Conservation (phyloP, 2,329 filamentous ascomycete genomes). For the Zopfia rhizophila region DNA sequence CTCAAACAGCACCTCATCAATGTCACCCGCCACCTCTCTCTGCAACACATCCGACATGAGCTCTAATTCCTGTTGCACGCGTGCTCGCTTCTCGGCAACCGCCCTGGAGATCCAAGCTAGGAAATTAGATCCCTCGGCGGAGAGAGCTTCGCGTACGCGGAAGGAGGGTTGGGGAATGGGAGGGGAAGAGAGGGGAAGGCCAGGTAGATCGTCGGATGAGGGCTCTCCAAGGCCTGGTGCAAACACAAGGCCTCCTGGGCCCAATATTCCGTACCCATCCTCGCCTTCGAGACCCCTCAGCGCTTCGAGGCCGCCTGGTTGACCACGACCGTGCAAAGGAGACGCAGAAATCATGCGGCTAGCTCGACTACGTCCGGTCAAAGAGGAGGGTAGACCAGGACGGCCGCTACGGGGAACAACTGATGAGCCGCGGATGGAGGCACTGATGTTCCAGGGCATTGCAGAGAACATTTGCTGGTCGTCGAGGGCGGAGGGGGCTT, state of each 20-base stretch:
- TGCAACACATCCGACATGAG: slow-evolving; percentile 30
- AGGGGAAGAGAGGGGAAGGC: too few species aligned
- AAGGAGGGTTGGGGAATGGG: slow-evolving; percentile 30
- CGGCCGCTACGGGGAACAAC: slow-evolving; percentile 53
- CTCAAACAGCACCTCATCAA: slow-evolving; percentile 70
- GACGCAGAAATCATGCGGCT: slow-evolving; percentile 68
- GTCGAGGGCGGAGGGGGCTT: slow-evolving; percentile 71
- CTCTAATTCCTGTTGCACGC: slow-evolving; percentile 18
- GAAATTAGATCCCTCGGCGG: slow-evolving; percentile 71
- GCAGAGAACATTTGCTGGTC: slow-evolving; percentile 72
- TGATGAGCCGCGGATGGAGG: slow-evolving; percentile 64
- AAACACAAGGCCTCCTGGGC: slow-evolving; percentile 32
- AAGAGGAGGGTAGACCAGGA: slow-evolving; percentile 51
- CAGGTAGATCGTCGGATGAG: too few species aligned
- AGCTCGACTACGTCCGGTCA: slow-evolving; percentile 51
- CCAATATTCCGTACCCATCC: slow-evolving; percentile 34
- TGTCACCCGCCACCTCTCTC: slow-evolving; percentile 41
- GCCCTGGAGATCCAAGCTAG: slow-evolving; percentile 66
- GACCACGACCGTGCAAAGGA: slow-evolving; percentile 67
- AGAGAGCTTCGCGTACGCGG: slow-evolving; percentile 64
- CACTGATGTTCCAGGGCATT: slow-evolving; percentile 76
- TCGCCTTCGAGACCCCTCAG: slow-evolving; percentile 42
- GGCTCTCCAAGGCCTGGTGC: too few species aligned
- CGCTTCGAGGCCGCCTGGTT: slow-evolving; percentile 35
- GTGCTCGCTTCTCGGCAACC: slow-evolving; percentile 50